Base-by-base conservation (phyloP, 2,329 filamentous ascomycete species). In the Colletotrichum musicola region DNA sequence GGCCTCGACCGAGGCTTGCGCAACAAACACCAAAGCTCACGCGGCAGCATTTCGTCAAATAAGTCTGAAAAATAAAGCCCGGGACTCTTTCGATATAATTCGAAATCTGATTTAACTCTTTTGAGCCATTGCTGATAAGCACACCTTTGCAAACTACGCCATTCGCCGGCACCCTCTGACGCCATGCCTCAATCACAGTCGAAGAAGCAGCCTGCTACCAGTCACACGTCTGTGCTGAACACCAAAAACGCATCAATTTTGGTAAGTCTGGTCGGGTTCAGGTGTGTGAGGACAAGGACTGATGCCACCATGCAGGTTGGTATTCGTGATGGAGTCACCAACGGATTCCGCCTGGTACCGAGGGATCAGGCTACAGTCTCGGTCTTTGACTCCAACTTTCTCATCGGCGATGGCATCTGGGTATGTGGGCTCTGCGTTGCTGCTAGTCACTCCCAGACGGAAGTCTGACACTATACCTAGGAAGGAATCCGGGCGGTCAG, bases 351-450 rank as follows among this genome's bases (percentile, higher is more conserved):
- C 12, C 67, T 75, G 6, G 69, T 73, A 10, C 73, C 73, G 4
- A 64, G 74, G 51, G 67, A 68, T 13, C 62, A 75, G 18, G 74
- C 73, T 5, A 61, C 68, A 10, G 72, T 75, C 1, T 76, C 74
- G 1, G 74, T 76, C 3, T 76, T 76, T 62, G 74, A 76, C 71
- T 75, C 74, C 4, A 75, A 72, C 55, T 76, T 76, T 10, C 71
- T 76, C 1, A 65, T 76, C 16, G 74, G 74, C 4, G 74, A 76
- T 59, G 74, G 74, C 3, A 76, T 76, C 6, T 76, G 74, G 72
- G 73, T 74, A 59, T 30, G 64, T 55, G 4, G 13, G 4, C 13
- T 13, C 14, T 16, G 14, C 14, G 6, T 4, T 42, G 40, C 12
- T n/a, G 14, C 16, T 12, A 10, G 10, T 3, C 7, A 5, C 6